These are phyloP conservation scores for Starmerella floris DNA, from an alignment of 805 yeast species.

Conservation along the genomic window DNA sequence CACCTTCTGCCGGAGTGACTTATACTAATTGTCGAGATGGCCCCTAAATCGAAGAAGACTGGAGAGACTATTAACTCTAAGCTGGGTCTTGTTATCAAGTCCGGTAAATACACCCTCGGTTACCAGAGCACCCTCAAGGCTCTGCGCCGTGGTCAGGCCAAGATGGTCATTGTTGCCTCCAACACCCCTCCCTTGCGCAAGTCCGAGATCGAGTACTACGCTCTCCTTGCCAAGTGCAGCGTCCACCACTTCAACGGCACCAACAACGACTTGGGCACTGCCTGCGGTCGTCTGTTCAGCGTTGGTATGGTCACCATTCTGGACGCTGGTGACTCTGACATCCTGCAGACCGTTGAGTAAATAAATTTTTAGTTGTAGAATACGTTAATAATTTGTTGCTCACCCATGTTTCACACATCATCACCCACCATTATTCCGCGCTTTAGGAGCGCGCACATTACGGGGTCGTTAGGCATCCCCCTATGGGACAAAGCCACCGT, in stretches of 20 bases:
- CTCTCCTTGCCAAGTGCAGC: conserved; percentile 96
- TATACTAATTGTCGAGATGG: conserved; percentile 86
- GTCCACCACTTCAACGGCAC: conserved; percentile 99
- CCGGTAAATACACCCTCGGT: conserved; percentile 99
- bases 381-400: no score
- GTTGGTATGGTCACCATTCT: conserved; percentile 92
- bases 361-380: conserved; percentile 1
- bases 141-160: conserved; percentile 97
- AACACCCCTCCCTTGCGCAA: conserved; percentile 99
- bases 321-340: conserved; percentile 99
- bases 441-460: no score
- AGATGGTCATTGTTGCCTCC: conserved; percentile 94
- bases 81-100: conserved; percentile 94
- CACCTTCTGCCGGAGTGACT: conserved; percentile 61
- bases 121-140: conserved; percentile 98
- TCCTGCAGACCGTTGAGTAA: conserved; percentile 38
- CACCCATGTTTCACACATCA: no score
- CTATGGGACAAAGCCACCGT: no score
- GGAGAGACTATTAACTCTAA: conserved; percentile 95
- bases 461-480: no score
- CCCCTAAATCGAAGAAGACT: conserved; percentile 85
- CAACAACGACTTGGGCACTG: conserved; percentile 99
- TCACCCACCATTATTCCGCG: no score
- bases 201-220: conserved; percentile 99
- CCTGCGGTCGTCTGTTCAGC: conserved; percentile 99